A percentile compares a stretch with the other conserved stretches of the same genome.
phyloP scores from a whole-genome alignment of 1,284 basidiomycete genomes.

The Ganoderma lucidum region DNA sequence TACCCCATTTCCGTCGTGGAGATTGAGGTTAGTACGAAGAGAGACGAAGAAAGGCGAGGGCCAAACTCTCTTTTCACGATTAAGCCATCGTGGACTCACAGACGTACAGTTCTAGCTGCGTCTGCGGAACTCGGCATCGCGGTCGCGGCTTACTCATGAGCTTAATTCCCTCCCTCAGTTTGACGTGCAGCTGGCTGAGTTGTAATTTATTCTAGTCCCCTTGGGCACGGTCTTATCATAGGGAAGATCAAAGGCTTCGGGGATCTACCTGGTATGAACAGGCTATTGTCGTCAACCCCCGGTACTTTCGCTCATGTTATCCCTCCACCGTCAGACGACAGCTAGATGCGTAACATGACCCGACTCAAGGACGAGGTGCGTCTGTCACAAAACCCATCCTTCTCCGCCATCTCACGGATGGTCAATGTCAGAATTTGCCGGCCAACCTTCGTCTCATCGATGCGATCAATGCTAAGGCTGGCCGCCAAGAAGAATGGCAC shows the following conservation, averaged over 20 bases:
- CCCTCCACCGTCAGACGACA: background rate
- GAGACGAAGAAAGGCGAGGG: slow-evolving; percentile 49
- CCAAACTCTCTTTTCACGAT: background rate
- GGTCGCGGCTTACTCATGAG: slow-evolving; percentile 60
- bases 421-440: slow-evolving; percentile 12
- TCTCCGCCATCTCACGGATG: background rate
- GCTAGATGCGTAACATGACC: slow-evolving; percentile 1
- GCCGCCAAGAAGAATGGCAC: slow-evolving; percentile 58
- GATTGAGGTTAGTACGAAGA: slow-evolving; percentile 62
- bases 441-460: slow-evolving; percentile 18
- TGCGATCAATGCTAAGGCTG: slow-evolving; percentile 34
- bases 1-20: slow-evolving; percentile 56
- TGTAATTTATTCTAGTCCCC: slow-evolving; percentile 44
- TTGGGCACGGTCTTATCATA: slow-evolving; percentile 64
- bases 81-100: slow-evolving; percentile 2
- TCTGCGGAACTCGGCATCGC: slow-evolving; percentile 56
- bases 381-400: too few species aligned
- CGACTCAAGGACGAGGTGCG: slow-evolving; percentile 23
- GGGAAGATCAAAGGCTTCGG: slow-evolving; percentile 53
- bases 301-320: background rate
- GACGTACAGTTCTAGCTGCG: slow-evolving; percentile 44
- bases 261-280: slow-evolving; percentile 48
- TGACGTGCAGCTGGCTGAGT: background rate
- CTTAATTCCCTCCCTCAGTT: background rate
- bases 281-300: background rate